Percentiles rank a stretch among this genome's conserved stretches.
Conservation (phyloP, 164 flowering plant genomes). For the Protea cynaroides region DNA sequence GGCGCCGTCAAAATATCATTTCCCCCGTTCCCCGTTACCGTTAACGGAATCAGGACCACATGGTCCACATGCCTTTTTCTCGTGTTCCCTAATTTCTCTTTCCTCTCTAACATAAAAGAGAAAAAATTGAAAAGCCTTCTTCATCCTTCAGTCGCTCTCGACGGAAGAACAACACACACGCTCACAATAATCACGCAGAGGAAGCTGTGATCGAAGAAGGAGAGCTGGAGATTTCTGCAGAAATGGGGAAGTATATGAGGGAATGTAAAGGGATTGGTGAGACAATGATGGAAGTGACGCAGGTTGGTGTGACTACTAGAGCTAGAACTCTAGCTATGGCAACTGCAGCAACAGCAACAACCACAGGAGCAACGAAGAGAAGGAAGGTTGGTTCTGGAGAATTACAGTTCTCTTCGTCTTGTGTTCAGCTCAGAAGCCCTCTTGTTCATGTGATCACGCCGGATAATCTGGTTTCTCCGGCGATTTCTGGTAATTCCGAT, state of each 20-base stretch:
- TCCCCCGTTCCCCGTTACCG: slow-evolving; percentile 16
- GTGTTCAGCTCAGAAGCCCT: slow-evolving; percentile 6
- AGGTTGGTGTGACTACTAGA: slow-evolving; percentile 15
- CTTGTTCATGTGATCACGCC: not conserved
- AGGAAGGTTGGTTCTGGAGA: slow-evolving; percentile 17
- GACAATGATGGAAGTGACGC: slow-evolving; percentile 13
- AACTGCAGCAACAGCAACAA: slow-evolving; percentile 6
- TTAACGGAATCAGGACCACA: slow-evolving; percentile 20
- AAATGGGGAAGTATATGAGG: slow-evolving; percentile 21
- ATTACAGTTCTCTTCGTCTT: slow-evolving; percentile 6
- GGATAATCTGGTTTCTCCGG: slow-evolving; percentile 8
- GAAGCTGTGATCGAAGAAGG: slow-evolving; percentile 6
- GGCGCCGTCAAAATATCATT: slow-evolving; percentile 23
- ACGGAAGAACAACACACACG: slow-evolving; percentile 10
- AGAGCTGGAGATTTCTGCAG: slow-evolving; percentile 9
- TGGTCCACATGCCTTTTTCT: too few relatives aligned
- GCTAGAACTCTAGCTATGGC: slow-evolving; percentile 15
- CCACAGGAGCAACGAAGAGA: slow-evolving; percentile 13
- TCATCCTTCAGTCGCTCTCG: not conserved
- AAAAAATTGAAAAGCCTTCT: too few relatives aligned
- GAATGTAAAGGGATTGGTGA: slow-evolving; percentile 18
- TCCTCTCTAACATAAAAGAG: too few relatives aligned
- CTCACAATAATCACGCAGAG: not conserved
- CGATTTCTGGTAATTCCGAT: slow-evolving; percentile 10
- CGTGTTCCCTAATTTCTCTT: too few relatives aligned